Base-by-base conservation (phyloP, 169 alveolate genomes). In the Plasmodium fragile region DNA sequence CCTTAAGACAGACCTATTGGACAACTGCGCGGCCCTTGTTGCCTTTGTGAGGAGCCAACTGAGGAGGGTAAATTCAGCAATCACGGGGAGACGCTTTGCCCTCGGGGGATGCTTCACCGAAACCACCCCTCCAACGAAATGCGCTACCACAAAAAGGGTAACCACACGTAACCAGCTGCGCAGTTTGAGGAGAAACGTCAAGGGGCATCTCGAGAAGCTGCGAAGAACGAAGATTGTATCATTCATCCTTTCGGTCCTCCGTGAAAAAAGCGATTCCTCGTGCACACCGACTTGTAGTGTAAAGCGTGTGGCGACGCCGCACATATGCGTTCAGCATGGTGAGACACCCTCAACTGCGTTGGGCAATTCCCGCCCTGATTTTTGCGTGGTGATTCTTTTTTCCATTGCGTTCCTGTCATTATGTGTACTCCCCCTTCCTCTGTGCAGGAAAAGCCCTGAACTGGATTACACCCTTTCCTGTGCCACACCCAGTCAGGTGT, bases 1-100 rank as follows among this genome's bases (percentile, higher is more conserved):
- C 55, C 22, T 84, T 6, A 84, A 30, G 59, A 52, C 55, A 39
- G n/a, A 84, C 11, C 53, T 84, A 4, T 52, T 18, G 59, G 55
- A 49, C 3, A 84, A 84, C 28, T 84, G 59, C 30, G 78, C 78
- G n/a, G 59, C 52, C 22, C 1, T 72, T 8, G 36, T 84, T 28
- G 4, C 49, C 4, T 84, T 84, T 53, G 16, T 84, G 43, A 84
- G 78, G 65, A 84, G 59, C 52, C 77, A 45, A 30, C 22, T 84
- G 1, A 49, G 59, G 25, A 84, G 13, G 41, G 79, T 72, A 30
- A 43, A 49, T 52, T 41, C 11, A 22, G 25, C 78, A 49, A 34
- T 84, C 78, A 71, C 53, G 18, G 78, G 59, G 55, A 65, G 65
- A 34, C 39, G n/a, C 34, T 18, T 72, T 32, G 16, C 55, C 77